Conservation (phyloP, 2,329 filamentous ascomycete genomes). For the Aspergillus sclerotialis region DNA sequence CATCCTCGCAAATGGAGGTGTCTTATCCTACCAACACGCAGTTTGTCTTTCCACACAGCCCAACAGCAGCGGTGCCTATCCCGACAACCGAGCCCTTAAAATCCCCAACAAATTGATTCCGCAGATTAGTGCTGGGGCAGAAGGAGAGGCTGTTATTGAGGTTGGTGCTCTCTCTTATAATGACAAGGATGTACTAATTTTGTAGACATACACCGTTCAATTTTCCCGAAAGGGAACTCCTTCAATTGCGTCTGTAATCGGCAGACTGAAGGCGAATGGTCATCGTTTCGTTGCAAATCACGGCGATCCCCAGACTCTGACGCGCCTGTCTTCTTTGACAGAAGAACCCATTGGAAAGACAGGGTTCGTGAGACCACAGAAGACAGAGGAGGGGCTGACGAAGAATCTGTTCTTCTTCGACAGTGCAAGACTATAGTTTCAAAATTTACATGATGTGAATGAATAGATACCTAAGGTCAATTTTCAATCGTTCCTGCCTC, state of each 20-base stretch:
- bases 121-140: constrained; percentile 33
- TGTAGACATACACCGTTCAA: constrained; percentile 55
- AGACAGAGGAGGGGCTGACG: not conserved
- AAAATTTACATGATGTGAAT: not conserved
- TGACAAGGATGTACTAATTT: not conserved
- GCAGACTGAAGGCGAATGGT: constrained; percentile 40
- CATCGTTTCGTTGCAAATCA: constrained; percentile 51
- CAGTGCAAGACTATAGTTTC: not conserved
- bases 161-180: constrained; percentile 25
- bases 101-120: constrained; percentile 36
- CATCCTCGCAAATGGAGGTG: constrained; percentile 59
- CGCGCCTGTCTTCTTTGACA: constrained; percentile 1
- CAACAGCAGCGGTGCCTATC: constrained; percentile 17
- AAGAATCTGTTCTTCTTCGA: constrained; percentile 1
- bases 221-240: constrained; percentile 48
- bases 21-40: constrained; percentile 59
- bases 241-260: constrained; percentile 44
- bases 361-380: not conserved
- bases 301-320: constrained; percentile 1
- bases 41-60: constrained; percentile 50
- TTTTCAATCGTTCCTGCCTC: too few species aligned
- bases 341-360: not conserved
- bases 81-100: constrained; percentile 19
- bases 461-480: not conserved
- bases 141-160: constrained; percentile 49